Conservation (phyloP, 495 filamentous ascomycete species). For the Xylaria longipes region DNA sequence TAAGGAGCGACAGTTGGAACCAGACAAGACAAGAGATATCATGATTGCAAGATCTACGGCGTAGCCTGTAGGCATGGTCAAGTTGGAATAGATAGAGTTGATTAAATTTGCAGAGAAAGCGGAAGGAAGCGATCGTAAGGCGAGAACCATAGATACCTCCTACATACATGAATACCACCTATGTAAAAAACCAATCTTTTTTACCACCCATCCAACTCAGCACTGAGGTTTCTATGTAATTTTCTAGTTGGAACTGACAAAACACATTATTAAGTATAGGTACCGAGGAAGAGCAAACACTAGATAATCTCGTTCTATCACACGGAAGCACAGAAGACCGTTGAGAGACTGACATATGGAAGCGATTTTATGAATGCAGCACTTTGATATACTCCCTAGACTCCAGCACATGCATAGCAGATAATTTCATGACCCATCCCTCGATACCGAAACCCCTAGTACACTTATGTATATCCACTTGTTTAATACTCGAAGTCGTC, state of each 20-base stretch:
- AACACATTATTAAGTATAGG: neutral
- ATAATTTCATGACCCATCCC: constrained; percentile 8
- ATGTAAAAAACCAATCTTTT: neutral
- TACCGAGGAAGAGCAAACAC: neutral
- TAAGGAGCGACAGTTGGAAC: neutral
- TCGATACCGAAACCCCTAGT: neutral
- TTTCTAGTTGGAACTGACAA: neutral
- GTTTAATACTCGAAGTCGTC: constrained; percentile 96
- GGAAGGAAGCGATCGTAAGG: neutral
- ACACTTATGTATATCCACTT: neutral
- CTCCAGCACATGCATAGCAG: constrained; percentile 21
- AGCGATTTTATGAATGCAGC: constrained; percentile 5
- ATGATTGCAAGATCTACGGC: constrained; percentile 10
- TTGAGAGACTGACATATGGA: neutral
- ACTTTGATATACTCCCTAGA: constrained; percentile 7
- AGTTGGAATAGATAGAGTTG: neutral
- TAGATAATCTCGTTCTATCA: neutral
- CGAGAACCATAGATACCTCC: neutral
- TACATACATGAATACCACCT: constrained; percentile 1
- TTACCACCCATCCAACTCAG: neutral
- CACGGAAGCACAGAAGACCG: neutral
- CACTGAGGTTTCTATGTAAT: neutral
- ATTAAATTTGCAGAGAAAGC: neutral
- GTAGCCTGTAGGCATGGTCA: neutral
- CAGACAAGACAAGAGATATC: neutral